These are phyloP conservation scores for Pythium aphanidermatum DNA, from an alignment of 352 stramenopile genomes.

Conservation along the genomic window DNA sequence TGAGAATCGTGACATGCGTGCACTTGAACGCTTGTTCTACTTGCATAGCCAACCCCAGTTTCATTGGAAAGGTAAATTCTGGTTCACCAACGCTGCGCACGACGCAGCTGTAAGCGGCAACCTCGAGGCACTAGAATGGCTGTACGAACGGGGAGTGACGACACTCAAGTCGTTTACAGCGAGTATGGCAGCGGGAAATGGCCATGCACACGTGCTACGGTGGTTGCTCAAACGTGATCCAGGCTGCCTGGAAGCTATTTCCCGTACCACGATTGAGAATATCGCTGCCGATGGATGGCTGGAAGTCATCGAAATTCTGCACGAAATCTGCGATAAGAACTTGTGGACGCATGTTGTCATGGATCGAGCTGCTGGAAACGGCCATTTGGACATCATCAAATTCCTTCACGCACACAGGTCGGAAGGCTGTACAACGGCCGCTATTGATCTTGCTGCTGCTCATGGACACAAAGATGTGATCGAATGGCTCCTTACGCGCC, in stretches of 20 bases:
- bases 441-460: neutral
- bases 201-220: conserved; percentile 8
- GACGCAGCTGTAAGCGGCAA: conserved; percentile 5
- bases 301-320: conserved; percentile 8
- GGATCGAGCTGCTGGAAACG: conserved; percentile 17
- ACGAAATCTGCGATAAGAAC: neutral
- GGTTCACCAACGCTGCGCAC: conserved; percentile 8
- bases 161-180: neutral
- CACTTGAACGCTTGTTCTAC: conserved; percentile 7
- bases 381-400: conserved; percentile 13
- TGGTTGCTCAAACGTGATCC: conserved; percentile 12
- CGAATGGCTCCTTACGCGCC: conserved; percentile 3
- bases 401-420: neutral
- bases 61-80: conserved; percentile 2
- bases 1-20: conserved; percentile 1
- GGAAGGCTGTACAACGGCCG: neutral
- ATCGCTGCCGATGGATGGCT: conserved; percentile 12
- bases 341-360: conserved; percentile 14
- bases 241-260: neutral
- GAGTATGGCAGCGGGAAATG: conserved; percentile 4
- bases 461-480: conserved; percentile 8
- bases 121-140: conserved; percentile 15
- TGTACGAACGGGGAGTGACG: neutral
- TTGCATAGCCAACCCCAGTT: conserved; percentile 12
- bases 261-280: conserved; percentile 2